Evolutionary conservation across 2,329 filamentous ascomycete species (phyloP).

Genomic region (Albifimbria verrucaria): DNA sequence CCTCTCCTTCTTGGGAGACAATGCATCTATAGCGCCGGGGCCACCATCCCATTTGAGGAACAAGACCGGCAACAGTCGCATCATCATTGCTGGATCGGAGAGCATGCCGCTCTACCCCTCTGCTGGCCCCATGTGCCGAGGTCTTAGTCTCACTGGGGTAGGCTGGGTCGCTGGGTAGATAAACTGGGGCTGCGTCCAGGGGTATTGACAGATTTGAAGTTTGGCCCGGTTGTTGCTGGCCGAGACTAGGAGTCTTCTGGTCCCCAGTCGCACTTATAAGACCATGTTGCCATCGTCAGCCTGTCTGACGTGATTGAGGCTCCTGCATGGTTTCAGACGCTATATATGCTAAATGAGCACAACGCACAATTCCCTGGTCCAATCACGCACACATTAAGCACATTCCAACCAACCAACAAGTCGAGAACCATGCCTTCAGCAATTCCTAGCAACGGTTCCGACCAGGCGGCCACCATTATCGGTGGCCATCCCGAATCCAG

Average conservation of each 20-base stretch:
- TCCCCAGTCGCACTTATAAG: background rate
- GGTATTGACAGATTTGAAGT: background rate
- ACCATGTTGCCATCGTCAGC: background rate
- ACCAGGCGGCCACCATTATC: too few species aligned
- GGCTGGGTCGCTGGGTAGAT: background rate
- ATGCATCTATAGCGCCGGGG: background rate
- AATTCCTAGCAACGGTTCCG: slow-evolving; percentile 11
- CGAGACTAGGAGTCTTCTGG: background rate
- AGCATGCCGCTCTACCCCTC: background rate
- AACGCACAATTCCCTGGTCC: background rate
- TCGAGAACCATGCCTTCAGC: slow-evolving; percentile 31
- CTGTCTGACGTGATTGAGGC: background rate
- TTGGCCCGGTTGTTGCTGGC: background rate
- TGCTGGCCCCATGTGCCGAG: background rate
- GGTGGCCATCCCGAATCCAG: slow-evolving; percentile 26
- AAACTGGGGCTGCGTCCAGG: background rate
- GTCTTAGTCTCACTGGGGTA: background rate
- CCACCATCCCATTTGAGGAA: background rate
- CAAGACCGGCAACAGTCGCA: background rate
- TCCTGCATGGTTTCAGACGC: background rate
- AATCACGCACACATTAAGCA: background rate
- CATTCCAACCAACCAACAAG: background rate
- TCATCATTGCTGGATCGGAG: background rate
- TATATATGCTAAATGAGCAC: background rate
- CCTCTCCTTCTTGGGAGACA: background rate